A percentile compares a stretch with the other conserved stretches of the same genome.
Evolutionary conservation across 495 filamentous ascomycete genomes (phyloP).

Genomic region (Tuber melanosporum): DNA sequence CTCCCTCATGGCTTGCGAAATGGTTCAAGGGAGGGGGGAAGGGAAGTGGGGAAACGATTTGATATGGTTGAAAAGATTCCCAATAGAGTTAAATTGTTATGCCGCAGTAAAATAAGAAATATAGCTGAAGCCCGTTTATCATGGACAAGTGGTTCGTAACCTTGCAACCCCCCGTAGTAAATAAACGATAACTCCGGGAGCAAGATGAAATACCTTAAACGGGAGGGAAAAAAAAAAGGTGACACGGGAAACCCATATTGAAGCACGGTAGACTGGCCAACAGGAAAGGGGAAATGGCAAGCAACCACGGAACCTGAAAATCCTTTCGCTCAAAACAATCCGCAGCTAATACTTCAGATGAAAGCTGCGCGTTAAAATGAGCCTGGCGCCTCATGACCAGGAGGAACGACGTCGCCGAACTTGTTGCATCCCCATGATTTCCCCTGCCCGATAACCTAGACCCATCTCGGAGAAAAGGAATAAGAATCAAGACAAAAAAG

Average conservation of each 20-base stretch:
- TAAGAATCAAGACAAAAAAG: conserved; percentile 24
- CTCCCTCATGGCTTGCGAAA: not conserved
- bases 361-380: conserved; percentile 29
- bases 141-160: not conserved
- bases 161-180: not conserved
- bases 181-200: not conserved
- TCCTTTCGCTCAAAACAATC: conserved; percentile 29
- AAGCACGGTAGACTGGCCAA: not conserved
- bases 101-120: not conserved
- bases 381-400: conserved; percentile 20
- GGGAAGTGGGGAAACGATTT: not conserved
- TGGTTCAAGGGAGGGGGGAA: not conserved
- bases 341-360: conserved; percentile 35
- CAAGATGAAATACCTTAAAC: not conserved
- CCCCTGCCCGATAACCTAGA: conserved; percentile 14
- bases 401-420: conserved; percentile 15
- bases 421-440: conserved; percentile 16
- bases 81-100: conserved; percentile 4
- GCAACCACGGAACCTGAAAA: not conserved
- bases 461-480: conserved; percentile 34
- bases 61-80: not conserved
- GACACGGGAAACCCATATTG: not conserved
- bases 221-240: not conserved
- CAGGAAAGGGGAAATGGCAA: not conserved
- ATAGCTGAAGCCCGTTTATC: conserved; percentile 1